These are phyloP conservation scores for Thermoascus crustaceus DNA, from an alignment of 2,329 filamentous ascomycete species.

Conservation along the genomic window DNA sequence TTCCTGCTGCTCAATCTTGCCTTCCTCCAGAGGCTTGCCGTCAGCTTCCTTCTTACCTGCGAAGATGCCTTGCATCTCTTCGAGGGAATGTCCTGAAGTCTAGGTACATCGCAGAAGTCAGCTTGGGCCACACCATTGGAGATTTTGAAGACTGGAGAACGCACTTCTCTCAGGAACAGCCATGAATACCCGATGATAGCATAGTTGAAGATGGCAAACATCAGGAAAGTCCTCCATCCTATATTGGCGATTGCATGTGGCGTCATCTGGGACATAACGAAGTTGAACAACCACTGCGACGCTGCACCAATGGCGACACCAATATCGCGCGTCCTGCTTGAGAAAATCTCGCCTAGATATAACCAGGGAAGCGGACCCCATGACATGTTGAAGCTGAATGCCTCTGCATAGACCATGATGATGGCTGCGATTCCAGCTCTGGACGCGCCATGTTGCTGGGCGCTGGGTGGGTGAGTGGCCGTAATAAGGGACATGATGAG, in stretches of 20 bases:
- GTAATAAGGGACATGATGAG: slow-evolving; percentile 45
- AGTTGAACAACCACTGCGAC: slow-evolving; percentile 35
- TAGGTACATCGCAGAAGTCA: slow-evolving; percentile 13
- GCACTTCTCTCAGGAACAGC: slow-evolving; percentile 34
- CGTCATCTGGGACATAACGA: slow-evolving; percentile 32
- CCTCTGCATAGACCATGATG: slow-evolving; percentile 46
- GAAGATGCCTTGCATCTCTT: slow-evolving; percentile 37
- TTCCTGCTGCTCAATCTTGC: background rate
- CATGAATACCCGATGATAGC: slow-evolving; percentile 38
- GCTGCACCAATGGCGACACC: slow-evolving; percentile 28
- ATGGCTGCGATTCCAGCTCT: slow-evolving; percentile 39
- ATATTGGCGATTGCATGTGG: slow-evolving; percentile 40
- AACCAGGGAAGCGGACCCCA: slow-evolving; percentile 32
- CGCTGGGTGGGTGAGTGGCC: slow-evolving; percentile 35
- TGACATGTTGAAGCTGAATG: slow-evolving; percentile 33
- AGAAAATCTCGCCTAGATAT: slow-evolving; percentile 32
- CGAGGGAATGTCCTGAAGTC: slow-evolving; percentile 38
- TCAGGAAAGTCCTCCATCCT: slow-evolving; percentile 43
- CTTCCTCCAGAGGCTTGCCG: background rate
- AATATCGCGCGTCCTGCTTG: slow-evolving; percentile 27
- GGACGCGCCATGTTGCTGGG: slow-evolving; percentile 23
- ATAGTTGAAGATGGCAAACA: slow-evolving; percentile 45
- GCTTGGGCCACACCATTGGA: background rate
- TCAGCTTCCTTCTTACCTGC: slow-evolving; percentile 11
- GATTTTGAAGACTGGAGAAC: slow-evolving; percentile 2